These are phyloP conservation scores for Xylariales sp. DNA, from an alignment of 2,329 filamentous ascomycete species.

Conservation along the genomic window DNA sequence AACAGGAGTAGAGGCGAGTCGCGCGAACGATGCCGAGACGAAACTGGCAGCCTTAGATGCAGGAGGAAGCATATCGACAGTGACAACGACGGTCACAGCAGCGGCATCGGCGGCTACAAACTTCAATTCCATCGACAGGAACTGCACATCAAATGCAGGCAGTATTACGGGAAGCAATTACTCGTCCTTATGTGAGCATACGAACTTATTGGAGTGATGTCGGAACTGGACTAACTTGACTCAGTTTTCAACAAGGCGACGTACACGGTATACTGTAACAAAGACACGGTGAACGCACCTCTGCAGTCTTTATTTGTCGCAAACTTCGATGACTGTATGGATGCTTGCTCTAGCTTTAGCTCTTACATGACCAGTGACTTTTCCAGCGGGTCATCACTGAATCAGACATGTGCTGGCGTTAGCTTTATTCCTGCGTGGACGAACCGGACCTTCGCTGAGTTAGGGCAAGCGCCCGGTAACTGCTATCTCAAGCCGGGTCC, in stretches of 20 bases:
- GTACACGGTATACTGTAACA: slow-evolving; percentile 40
- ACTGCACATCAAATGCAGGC: slow-evolving; percentile 32
- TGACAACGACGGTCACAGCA: slow-evolving; percentile 15
- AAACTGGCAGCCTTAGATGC: slow-evolving; percentile 27
- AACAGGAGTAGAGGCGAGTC: slow-evolving; percentile 35
- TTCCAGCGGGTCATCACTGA: slow-evolving; percentile 20
- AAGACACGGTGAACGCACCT: slow-evolving; percentile 32
- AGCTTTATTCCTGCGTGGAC: slow-evolving; percentile 41
- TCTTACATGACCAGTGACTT: slow-evolving; percentile 23
- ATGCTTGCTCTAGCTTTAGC: slow-evolving; percentile 39
- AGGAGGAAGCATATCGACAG: slow-evolving; percentile 11
- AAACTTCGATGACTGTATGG: slow-evolving; percentile 41
- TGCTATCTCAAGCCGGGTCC: slow-evolving; percentile 40
- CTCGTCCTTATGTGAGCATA: slow-evolving; percentile 33
- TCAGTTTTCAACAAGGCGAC: slow-evolving; percentile 31
- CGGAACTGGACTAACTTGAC: no score
- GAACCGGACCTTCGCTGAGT: slow-evolving; percentile 26
- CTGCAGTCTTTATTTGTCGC: slow-evolving; percentile 37
- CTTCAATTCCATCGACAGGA: slow-evolving; percentile 30
- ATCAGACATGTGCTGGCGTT: slow-evolving; percentile 33
- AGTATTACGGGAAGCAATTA: slow-evolving; percentile 34
- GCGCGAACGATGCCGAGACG: slow-evolving; percentile 32
- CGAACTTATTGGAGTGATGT: background rate
- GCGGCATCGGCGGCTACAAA: slow-evolving; percentile 22
- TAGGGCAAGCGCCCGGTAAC: slow-evolving; percentile 35